Evolutionary conservation across 2,329 filamentous ascomycete genomes (phyloP).

Genomic region (Trichoderma sp.): DNA sequence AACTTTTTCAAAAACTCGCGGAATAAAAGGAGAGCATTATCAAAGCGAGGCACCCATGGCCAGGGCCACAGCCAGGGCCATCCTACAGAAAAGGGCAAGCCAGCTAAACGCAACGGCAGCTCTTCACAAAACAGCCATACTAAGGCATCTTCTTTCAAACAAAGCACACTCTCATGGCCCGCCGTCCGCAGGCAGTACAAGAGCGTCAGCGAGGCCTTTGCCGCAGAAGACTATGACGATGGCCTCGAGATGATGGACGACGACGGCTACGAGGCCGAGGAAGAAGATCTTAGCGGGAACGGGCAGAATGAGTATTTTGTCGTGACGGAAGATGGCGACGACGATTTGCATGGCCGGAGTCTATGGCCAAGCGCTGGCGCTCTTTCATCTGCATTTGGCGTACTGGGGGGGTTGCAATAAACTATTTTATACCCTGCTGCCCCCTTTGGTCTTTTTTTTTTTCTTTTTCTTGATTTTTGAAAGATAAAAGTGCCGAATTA

Average conservation of each 20-base stretch:
- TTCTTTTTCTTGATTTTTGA: not conserved
- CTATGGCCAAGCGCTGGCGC: conserved; percentile 5
- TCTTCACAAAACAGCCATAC: not conserved
- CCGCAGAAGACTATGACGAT: conserved; percentile 26
- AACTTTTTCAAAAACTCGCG: conserved; percentile 42
- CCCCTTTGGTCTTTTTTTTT: not conserved
- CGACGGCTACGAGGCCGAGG: not conserved
- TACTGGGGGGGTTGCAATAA: conserved; percentile 5
- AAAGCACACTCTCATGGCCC: conserved; percentile 32
- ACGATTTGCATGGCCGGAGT: not conserved
- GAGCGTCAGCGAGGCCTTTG: conserved; percentile 38
- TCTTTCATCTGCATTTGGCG: conserved; percentile 10
- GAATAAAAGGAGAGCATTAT: conserved; percentile 29
- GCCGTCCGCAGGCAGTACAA: conserved; percentile 29
- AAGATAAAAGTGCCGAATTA: not conserved
- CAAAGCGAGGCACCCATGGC: conserved; percentile 17
- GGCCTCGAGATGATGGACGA: conserved; percentile 4
- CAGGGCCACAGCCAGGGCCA: not conserved
- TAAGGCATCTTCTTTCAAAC: conserved; percentile 20
- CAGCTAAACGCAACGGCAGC: not conserved
- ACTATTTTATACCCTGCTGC: not conserved
- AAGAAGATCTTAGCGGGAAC: conserved; percentile 13
- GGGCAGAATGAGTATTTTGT: conserved; percentile 35
- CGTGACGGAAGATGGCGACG: conserved; percentile 32
- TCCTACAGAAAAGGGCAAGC: not conserved